Evolutionary conservation across 2,329 filamentous ascomycete genomes (phyloP).

Genomic region (Mycosphaerella sp.): DNA sequence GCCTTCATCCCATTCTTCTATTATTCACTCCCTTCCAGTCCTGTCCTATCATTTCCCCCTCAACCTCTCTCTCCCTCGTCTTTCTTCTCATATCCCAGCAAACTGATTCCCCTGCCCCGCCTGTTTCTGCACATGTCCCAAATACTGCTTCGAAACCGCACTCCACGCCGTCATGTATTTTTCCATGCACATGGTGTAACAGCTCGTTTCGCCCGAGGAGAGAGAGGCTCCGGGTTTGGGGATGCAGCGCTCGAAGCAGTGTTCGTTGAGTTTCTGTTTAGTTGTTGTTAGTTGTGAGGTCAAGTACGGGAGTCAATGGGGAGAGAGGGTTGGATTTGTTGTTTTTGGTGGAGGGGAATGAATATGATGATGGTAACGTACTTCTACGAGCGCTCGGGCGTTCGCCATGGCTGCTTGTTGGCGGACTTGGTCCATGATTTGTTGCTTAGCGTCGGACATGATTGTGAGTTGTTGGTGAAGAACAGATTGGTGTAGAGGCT

Average conservation of each 20-base stretch:
- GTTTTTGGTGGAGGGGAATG: too few species aligned
- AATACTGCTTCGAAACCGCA: constrained; percentile 45
- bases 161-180: constrained; percentile 52
- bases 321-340: too few species aligned
- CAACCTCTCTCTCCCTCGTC: not conserved
- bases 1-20: too few species aligned
- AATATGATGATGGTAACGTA: constrained; percentile 16
- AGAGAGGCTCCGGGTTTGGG: constrained; percentile 47
- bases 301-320: too few species aligned
- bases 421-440: constrained; percentile 48
- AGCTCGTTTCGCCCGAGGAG: constrained; percentile 45
- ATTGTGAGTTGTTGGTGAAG: constrained; percentile 4
- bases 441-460: constrained; percentile 41
- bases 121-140: constrained; percentile 43
- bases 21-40: too few species aligned
- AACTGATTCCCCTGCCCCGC: constrained; percentile 12
- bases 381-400: constrained; percentile 46
- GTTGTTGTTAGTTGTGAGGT: too few species aligned
- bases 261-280: constrained; percentile 52
- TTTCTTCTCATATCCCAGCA: not conserved
- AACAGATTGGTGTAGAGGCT: not conserved
- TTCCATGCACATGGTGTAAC: constrained; percentile 49
- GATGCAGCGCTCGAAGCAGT: constrained; percentile 52
- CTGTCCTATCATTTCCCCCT: too few species aligned
- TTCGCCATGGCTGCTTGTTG: constrained; percentile 49